Base-by-base conservation (phyloP, 352 stramenopile species). In the Phytopythium kandeliae region DNA sequence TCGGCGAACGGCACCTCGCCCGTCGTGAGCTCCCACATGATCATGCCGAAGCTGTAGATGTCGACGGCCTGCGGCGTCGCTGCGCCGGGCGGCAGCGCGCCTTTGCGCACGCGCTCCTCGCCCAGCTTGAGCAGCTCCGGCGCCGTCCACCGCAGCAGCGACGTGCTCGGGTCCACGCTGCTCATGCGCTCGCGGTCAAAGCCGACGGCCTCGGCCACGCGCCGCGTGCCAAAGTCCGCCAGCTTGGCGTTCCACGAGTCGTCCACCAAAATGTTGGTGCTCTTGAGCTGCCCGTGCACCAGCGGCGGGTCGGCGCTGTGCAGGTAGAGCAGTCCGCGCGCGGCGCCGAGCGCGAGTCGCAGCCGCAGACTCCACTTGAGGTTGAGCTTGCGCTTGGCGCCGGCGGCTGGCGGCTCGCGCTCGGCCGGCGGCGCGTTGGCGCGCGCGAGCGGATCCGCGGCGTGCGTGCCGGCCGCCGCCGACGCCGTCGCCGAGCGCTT, bases 241-340 rank as follows among this genome's bases (percentile, higher is more conserved):
- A 95, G 69, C 54, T 95, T 95, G 58, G 84, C 84, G 54, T 92
- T 95, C 84, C 81, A 95, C 50, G 81, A 92, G 60, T 95, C 84
- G 55, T 92, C 82, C 33, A 95, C 80, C 40, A 95, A 67, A 56
- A 95, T 92, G 56, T 95, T 95, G 42, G 80, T 83, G 51, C 84
- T 94, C 62, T 92, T 95, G 35, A 95, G 79, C 59, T 92, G 82
- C 16, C 78, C 84, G 49, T 95, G 84, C 17, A 95, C 84, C 16
- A 95, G 70, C 28, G 84, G 81, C 40, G 84, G 81, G 58, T 91
- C 83, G 22, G 81, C 84, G 40, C 78, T 92, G 64, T 95, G 84
- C 31, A 95, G 63, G 50, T 92, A 95, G 17, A 95, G 65, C 30
- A 95, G 68, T 3, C 84, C 84, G 17, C 83, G 70, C 1, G 84